These are phyloP conservation scores for Talaromyces sp. DNA, from an alignment of 2,329 filamentous ascomycete genomes.

Conservation along the genomic window DNA sequence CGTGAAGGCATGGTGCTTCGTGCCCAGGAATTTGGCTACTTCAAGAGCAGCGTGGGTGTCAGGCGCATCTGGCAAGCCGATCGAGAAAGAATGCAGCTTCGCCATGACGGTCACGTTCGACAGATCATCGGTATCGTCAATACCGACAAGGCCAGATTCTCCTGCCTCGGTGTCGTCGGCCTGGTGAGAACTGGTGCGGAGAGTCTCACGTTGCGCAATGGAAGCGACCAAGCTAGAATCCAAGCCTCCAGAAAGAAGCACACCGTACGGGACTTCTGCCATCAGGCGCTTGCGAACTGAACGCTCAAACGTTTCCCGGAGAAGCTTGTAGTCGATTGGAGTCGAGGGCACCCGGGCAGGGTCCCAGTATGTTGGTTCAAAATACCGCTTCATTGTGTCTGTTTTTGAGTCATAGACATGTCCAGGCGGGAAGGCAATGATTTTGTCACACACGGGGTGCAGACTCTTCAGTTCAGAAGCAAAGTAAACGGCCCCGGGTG, in stretches of 20 bases:
- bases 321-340: conserved; percentile 75
- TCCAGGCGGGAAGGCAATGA: conserved; percentile 88
- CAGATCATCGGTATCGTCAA: conserved; percentile 86
- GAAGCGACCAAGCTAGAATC: conserved; percentile 94
- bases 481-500: conserved; percentile 85
- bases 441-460: conserved; percentile 89
- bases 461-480: conserved; percentile 95
- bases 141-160: conserved; percentile 69
- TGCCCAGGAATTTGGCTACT: conserved; percentile 94
- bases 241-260: conserved; percentile 87
- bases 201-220: conserved; percentile 89
- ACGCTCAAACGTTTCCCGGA: conserved; percentile 80
- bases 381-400: conserved; percentile 79
- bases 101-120: conserved; percentile 87
- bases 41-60: conserved; percentile 89
- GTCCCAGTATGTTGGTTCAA: conserved; percentile 89
- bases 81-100: conserved; percentile 97
- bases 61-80: conserved; percentile 86
- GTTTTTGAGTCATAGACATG: conserved; percentile 96
- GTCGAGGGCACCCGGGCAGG: conserved; percentile 69
- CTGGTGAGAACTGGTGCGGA: conserved; percentile 65
- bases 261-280: conserved; percentile 97
- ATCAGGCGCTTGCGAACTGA: conserved; percentile 94
- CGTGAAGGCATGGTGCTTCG: conserved; percentile 96
- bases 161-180: conserved; percentile 40